Base-by-base conservation (phyloP, 2,329 filamentous ascomycete genomes). In the Xylariaceae sp. region DNA sequence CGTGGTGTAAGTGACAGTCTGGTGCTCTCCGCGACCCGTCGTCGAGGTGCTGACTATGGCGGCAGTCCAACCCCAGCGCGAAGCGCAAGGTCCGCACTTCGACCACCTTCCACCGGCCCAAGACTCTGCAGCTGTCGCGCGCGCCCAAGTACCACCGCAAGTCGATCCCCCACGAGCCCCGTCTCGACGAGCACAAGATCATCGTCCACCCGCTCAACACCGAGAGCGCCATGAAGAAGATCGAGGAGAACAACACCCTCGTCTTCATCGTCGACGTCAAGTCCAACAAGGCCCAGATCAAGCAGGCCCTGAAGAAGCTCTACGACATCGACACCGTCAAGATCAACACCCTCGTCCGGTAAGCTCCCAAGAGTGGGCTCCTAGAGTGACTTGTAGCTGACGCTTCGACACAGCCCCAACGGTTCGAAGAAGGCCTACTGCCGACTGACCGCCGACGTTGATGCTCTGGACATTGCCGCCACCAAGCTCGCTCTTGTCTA, bases 171-270 rank as follows among this genome's bases (percentile, higher is more conserved):
- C 83, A 90, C 66, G 77, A 78, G 63, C 83, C 89, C 55, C 84
- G 88, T 57, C 85, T 98, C 59, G 92, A 98, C 72, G 85, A 90
- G 72, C 85, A 89, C 79, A 95, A 94, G 81, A 77, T 96, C 65
- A 83, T 98, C 67, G 75, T 96, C 62, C 87, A 95, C 80, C 92
- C 92, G 52, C 79, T 98, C 63, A 98, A 98, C 83, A 98, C 92
- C 43, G 92, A 98, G 83, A 92, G 83, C 61, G 92, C 93, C 60
- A 96, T 98, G 90, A 98, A 98, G 87, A 95, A 95, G 84, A 95
- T 98, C 57, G 92, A 98, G 78, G 92, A 98, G 83, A 89, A 98
- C 81, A 98, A 98, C 80, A 98, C 92, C 53, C 80, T 98, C 33
- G 37, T 42, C n/a, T 95, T 95, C 78, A 94, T 94, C 56, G 87